phyloP scores from a whole-genome alignment of 2,329 filamentous ascomycete genomes.

The Venturiaceae sp. region DNA sequence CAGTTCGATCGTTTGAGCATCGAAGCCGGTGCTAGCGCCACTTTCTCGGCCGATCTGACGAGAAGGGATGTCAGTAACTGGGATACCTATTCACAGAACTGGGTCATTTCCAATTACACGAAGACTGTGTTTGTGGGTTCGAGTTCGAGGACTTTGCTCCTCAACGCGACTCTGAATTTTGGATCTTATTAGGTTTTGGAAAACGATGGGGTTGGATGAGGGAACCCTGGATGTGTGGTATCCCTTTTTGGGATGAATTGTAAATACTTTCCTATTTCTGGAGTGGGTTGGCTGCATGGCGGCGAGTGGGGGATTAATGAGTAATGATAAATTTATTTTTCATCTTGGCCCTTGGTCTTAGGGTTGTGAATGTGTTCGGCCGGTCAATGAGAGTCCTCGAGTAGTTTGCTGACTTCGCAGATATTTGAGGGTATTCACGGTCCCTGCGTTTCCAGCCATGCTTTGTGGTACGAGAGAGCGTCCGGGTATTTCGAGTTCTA shows the following conservation, averaged over 20 bases:
- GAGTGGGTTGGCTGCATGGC: background rate
- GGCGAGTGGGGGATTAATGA: background rate
- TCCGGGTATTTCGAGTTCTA: too few species aligned
- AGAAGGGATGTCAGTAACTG: constrained; percentile 82
- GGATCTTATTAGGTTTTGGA: background rate
- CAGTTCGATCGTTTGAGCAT: constrained; percentile 73
- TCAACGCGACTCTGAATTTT: constrained; percentile 23
- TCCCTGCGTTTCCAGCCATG: too few species aligned
- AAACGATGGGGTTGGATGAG: background rate
- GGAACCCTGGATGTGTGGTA: too few species aligned
- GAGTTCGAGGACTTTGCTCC: constrained; percentile 46
- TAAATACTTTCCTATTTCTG: too few species aligned
- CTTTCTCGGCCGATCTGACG: constrained; percentile 60
- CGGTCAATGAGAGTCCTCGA: background rate
- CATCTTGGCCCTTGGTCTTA: background rate
- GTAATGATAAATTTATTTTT: background rate
- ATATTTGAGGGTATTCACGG: too few species aligned
- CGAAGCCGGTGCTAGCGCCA: constrained; percentile 54
- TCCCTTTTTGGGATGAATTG: too few species aligned
- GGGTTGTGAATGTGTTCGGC: too few species aligned
- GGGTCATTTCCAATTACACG: constrained; percentile 52
- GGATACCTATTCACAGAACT: constrained; percentile 73
- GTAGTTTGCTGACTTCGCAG: too few species aligned
- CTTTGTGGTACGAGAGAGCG: too few species aligned
- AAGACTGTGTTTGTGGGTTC: constrained; percentile 53